Evolutionary conservation across 495 filamentous ascomycete genomes (phyloP), one percentile per base, ranked within the genome.

Genomic region (Staphylotrichum longicolle): DNA sequence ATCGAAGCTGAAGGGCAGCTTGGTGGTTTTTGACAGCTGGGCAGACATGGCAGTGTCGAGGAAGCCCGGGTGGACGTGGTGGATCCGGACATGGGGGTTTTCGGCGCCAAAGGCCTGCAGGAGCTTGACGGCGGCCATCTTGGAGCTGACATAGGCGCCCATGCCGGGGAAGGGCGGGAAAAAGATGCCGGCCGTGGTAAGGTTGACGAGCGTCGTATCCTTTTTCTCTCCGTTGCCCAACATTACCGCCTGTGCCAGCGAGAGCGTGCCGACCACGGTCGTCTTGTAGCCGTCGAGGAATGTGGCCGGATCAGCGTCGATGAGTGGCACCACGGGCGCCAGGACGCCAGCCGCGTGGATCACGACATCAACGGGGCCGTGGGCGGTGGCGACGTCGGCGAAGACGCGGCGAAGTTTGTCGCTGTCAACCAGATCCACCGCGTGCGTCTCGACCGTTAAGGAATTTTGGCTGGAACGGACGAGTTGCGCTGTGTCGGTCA

Each of bases 61-160:
- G 20, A 63, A 33, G 4, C 64, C 64, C 9, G 64, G 64, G 10
- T 66, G 64, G 40, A 63, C 40, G 35, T 66, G 60, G 8, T 52
- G 7, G 20, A 66, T 53, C n/a, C 64, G 45, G 5, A 57, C 33
- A 8, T 20, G 20, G 4, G 50, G 60, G n/a, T 63, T n/a, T 46
- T 66, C 64, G 11, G 15, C 34, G 5, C 15, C 33, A 10, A 54
- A 63, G 42, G 63, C 42, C 7, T 66, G 51, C 46, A 63, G 61
- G 7, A 66, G n/a, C 61, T 57, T 61, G 52, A 63, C 37, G 3
- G 61, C 60, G 15, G 64, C 64, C 41, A 61, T 7, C 54, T 66
- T 66, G 53, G 56, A 61, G 11, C 52, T 27, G 27, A 57, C 56
- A 40, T 66, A 66, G 14, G 57, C 53, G 5, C 48, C 45, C 15